A percentile compares a stretch with the other conserved stretches of the same genome.
These are phyloP conservation scores for Arthrobotrys megalospora DNA, from an alignment of 2,329 filamentous ascomycete species.

Conservation along the genomic window DNA sequence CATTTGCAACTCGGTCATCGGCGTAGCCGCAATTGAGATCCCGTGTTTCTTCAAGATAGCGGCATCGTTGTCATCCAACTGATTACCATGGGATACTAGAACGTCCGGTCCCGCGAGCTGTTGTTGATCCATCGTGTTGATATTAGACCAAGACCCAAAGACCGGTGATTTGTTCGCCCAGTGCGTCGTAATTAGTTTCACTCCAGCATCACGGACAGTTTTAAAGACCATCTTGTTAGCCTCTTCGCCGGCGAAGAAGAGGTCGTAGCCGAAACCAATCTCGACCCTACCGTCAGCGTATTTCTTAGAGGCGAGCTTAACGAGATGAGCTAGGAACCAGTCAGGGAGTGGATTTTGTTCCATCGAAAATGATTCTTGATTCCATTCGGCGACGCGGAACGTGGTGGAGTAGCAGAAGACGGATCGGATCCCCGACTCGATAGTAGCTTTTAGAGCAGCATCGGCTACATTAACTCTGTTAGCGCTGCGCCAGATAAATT, in stretches of 20 bases:
- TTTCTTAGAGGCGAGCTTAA: constrained; percentile 65
- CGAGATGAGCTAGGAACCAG: constrained; percentile 67
- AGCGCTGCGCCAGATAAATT: no score
- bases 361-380: constrained; percentile 63
- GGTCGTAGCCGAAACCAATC: constrained; percentile 69
- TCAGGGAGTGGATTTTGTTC: constrained; percentile 65
- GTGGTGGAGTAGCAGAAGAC: constrained; percentile 69
- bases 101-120: constrained; percentile 68
- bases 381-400: constrained; percentile 65
- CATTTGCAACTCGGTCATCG: constrained; percentile 72
- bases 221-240: constrained; percentile 67
- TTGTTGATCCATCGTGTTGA: constrained; percentile 64
- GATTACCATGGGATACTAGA: constrained; percentile 68
- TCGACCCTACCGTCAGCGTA: constrained; percentile 67
- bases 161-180: constrained; percentile 53
- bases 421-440: constrained; percentile 69
- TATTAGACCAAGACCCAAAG: constrained; percentile 24
- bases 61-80: constrained; percentile 66
- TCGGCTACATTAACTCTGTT: constrained; percentile 59
- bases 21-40: constrained; percentile 69
- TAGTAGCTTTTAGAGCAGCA: constrained; percentile 68
- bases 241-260: constrained; percentile 67
- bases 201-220: constrained; percentile 66
- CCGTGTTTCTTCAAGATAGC: constrained; percentile 66
- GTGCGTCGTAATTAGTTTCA: constrained; percentile 69